phyloP scores from a whole-genome alignment of 2,329 filamentous ascomycete species.

The Fusarium xyrophilum region DNA sequence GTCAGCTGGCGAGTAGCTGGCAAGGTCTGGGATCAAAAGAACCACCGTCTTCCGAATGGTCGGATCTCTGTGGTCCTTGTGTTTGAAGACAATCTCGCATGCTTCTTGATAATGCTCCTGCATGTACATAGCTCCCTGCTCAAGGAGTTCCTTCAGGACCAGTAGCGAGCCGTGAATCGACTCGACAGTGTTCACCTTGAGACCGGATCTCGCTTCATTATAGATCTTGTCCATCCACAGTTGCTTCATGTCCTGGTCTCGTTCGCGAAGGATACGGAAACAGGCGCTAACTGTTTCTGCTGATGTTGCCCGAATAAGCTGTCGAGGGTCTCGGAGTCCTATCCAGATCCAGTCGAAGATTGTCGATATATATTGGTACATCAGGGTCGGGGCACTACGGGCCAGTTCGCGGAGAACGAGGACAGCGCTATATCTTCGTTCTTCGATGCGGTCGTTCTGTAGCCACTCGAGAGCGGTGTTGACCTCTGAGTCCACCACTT shows the following conservation, averaged over 20 bases:
- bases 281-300: conserved; percentile 93
- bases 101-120: conserved; percentile 90
- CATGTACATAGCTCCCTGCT: conserved; percentile 99
- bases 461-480: conserved; percentile 97
- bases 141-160: conserved; percentile 88
- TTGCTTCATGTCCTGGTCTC: conserved; percentile 86
- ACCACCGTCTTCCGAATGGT: conserved; percentile 91
- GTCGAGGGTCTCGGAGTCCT: conserved; percentile 85
- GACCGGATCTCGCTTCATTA: conserved; percentile 79
- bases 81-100: conserved; percentile 89
- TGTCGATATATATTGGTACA: conserved; percentile 94
- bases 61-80: conserved; percentile 90
- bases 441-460: conserved; percentile 92
- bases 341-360: conserved; percentile 98
- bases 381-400: conserved; percentile 89
- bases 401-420: conserved; percentile 90
- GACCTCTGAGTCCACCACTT: conserved; percentile 95
- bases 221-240: conserved; percentile 92
- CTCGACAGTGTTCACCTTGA: conserved; percentile 82
- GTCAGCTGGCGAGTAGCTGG: conserved; percentile 88
- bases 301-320: conserved; percentile 89
- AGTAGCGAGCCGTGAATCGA: conserved; percentile 93
- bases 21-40: conserved; percentile 87
- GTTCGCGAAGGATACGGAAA: conserved; percentile 92
- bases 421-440: conserved; percentile 90